Evolutionary conservation across 768 basidiomycete genomes (phyloP).

Genomic region (Panaeolus cyanescens): DNA sequence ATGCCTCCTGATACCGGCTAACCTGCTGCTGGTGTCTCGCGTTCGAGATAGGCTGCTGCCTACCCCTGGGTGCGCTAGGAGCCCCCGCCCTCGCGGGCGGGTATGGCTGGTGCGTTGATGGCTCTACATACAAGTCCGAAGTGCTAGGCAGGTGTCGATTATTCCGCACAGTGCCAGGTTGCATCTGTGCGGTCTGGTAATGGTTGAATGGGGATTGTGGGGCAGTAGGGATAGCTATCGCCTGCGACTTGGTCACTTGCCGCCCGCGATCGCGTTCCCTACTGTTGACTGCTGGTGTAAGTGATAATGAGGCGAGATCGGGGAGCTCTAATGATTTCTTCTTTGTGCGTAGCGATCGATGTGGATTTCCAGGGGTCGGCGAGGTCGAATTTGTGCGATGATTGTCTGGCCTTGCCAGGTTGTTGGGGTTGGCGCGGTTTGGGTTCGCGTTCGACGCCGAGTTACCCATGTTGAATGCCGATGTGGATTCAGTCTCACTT

Average conservation of each 20-base stretch:
- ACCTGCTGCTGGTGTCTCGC: conserved; percentile 32
- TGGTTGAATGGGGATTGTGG: conserved; percentile 25
- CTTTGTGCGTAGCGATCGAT: conserved; percentile 64
- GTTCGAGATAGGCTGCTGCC: conserved; percentile 13
- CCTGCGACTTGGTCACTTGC: conserved; percentile 26
- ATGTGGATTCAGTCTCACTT: background rate
- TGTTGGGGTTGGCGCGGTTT: conserved; percentile 4
- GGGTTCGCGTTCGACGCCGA: conserved; percentile 11
- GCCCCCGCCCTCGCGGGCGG: conserved; percentile 13
- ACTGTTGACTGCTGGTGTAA: conserved; percentile 19
- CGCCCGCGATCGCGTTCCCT: conserved; percentile 18
- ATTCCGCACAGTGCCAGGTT: background rate
- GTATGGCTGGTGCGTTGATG: conserved; percentile 25
- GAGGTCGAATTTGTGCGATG: conserved; percentile 35
- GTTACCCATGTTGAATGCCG: conserved; percentile 11
- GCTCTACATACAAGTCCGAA: conserved; percentile 1
- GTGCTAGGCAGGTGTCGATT: background rate
- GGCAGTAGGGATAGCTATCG: conserved; percentile 35
- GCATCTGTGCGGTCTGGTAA: conserved; percentile 9
- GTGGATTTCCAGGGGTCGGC: conserved; percentile 44
- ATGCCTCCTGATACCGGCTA: conserved; percentile 47
- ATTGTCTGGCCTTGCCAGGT: background rate
- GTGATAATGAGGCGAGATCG: conserved; percentile 53
- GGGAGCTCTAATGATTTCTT: conserved; percentile 78
- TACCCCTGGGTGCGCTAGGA: conserved; percentile 10